A percentile compares a stretch with the other conserved stretches of the same genome.
These are phyloP conservation scores for Aspergillus saccharolyticus DNA, from an alignment of 495 filamentous ascomycete species.

Conservation along the genomic window DNA sequence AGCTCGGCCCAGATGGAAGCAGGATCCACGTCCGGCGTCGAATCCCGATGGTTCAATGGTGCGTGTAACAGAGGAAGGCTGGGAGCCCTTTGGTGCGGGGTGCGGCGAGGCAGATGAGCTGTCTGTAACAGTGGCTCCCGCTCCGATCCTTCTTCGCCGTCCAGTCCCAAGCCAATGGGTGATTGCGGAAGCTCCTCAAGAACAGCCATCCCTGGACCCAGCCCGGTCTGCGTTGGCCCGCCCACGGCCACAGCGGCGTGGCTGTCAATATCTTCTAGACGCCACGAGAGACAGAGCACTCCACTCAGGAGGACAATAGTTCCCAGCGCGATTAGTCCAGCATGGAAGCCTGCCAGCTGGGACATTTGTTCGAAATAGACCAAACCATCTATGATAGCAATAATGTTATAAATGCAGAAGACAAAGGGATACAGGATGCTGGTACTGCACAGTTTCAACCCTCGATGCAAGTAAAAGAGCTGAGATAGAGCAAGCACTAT, in stretches of 20 bases:
- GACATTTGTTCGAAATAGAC: slow-evolving; percentile 93
- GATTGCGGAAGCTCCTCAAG: slow-evolving; percentile 33
- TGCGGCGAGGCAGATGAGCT: slow-evolving; percentile 15
- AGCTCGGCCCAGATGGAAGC: slow-evolving; percentile 50
- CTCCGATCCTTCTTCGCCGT: slow-evolving; percentile 36
- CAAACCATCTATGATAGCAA: slow-evolving; percentile 92
- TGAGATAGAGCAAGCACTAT: slow-evolving; percentile 81
- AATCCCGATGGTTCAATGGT: slow-evolving; percentile 23
- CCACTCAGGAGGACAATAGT: slow-evolving; percentile 81
- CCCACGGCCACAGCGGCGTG: slow-evolving; percentile 43
- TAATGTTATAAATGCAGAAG: slow-evolving; percentile 99
- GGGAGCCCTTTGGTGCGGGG: slow-evolving; percentile 31
- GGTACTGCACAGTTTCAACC: slow-evolving; percentile 89
- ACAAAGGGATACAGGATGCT: slow-evolving; percentile 96
- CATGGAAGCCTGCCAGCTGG: slow-evolving; percentile 67
- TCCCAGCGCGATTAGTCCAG: slow-evolving; percentile 79
- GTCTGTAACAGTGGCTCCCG: slow-evolving; percentile 35
- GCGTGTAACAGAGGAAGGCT: slow-evolving; percentile 32
- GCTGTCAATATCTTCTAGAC: slow-evolving; percentile 68
- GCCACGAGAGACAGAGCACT: slow-evolving; percentile 90
- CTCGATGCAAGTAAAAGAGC: slow-evolving; percentile 90
- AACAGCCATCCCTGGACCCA: slow-evolving; percentile 42
- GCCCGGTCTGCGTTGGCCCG: slow-evolving; percentile 34
- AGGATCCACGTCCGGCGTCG: slow-evolving; percentile 32
- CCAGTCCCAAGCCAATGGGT: slow-evolving; percentile 19